These are phyloP conservation scores for Saxophila tyrrhenica DNA, from an alignment of 495 filamentous ascomycete species.

Conservation along the genomic window DNA sequence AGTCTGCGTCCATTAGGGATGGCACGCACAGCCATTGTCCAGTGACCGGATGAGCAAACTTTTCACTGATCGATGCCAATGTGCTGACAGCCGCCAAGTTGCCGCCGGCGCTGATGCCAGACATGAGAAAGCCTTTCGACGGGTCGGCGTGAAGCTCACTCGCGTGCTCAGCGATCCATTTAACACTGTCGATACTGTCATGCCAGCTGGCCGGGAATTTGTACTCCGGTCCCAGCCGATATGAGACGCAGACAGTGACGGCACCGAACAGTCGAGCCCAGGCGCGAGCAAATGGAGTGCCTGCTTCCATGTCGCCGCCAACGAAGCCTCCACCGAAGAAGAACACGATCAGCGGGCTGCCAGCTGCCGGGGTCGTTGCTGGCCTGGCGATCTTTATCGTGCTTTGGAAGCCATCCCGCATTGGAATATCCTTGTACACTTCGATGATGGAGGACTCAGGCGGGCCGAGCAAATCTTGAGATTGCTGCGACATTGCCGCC, in stretches of 20 bases:
- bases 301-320: constrained; percentile 30
- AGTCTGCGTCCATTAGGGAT: constrained; percentile 4
- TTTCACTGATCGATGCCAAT: constrained; percentile 8
- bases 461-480: not conserved
- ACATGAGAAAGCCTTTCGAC: constrained; percentile 18
- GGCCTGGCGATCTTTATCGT: constrained; percentile 27
- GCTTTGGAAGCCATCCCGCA: constrained; percentile 30
- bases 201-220: constrained; percentile 69
- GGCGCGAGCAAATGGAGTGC: constrained; percentile 25
- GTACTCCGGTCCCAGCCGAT: constrained; percentile 65
- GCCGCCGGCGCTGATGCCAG: constrained; percentile 22
- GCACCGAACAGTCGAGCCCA: constrained; percentile 40
- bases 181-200: constrained; percentile 36
- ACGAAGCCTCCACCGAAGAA: constrained; percentile 37
- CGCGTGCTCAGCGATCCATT: constrained; percentile 16
- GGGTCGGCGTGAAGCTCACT: constrained; percentile 17
- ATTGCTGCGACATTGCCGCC: not conserved
- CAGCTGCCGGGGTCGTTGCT: constrained; percentile 16
- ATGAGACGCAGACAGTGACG: constrained; percentile 59
- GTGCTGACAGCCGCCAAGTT: constrained; percentile 11
- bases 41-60: constrained; percentile 17
- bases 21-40: constrained; percentile 18
- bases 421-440: constrained; percentile 25
- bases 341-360: constrained; percentile 34
- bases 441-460: constrained; percentile 8